A percentile compares a stretch with the other conserved stretches of the same genome.
Evolutionary conservation across 164 flowering plant species (phyloP).

Genomic region (Buxus sempervirens): DNA sequence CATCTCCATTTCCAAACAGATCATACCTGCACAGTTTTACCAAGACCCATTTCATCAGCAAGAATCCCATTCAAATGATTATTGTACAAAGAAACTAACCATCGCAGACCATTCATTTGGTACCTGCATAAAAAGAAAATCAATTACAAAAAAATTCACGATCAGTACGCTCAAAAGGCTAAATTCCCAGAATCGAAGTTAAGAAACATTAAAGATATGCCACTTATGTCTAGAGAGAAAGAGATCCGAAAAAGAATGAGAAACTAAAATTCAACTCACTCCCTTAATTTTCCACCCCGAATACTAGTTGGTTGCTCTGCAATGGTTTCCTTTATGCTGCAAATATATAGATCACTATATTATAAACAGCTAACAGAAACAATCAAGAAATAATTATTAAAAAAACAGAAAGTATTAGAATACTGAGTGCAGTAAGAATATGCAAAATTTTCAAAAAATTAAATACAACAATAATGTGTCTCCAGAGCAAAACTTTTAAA

Average conservation of each 20-base stretch:
- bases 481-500: too few species aligned
- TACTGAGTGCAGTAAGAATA: not conserved
- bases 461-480: too few species aligned
- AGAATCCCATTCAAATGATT: constrained; percentile 97
- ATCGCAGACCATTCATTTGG: constrained; percentile 95
- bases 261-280: constrained; percentile 50
- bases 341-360: constrained; percentile 15
- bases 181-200: not conserved
- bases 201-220: not conserved
- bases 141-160: not conserved
- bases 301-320: constrained; percentile 76
- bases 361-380: not conserved
- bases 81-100: constrained; percentile 94
- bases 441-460: too few species aligned
- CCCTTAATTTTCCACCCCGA: constrained; percentile 89
- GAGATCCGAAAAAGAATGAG: not conserved
- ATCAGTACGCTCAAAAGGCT: not conserved
- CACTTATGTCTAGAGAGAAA: not conserved
- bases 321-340: constrained; percentile 91
- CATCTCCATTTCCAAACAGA: not conserved
- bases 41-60: constrained; percentile 99
- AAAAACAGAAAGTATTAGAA: not conserved
- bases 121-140: constrained; percentile 48
- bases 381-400: not conserved
- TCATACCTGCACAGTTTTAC: constrained; percentile 95